Evolutionary conservation across 2,329 filamentous ascomycete species (phyloP).

Genomic region (Escovopsis sp.): DNA sequence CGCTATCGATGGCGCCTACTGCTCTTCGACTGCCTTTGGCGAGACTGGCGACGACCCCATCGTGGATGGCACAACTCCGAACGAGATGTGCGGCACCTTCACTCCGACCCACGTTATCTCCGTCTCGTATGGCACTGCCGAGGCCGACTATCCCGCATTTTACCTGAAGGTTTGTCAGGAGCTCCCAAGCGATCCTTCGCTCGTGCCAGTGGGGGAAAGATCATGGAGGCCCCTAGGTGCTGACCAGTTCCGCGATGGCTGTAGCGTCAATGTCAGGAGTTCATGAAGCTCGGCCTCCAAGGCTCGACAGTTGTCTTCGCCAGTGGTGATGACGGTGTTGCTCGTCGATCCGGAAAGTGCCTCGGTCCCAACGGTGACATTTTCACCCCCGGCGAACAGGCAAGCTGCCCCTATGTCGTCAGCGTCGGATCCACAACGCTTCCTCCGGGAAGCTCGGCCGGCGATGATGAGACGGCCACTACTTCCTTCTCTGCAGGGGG

Average conservation of each 20-base stretch:
- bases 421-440: conserved; percentile 33
- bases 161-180: conserved; percentile 24
- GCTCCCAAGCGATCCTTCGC: too few species aligned
- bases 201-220: too few species aligned
- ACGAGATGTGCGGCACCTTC: conserved; percentile 29
- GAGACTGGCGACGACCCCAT: conserved; percentile 23
- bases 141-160: conserved; percentile 29
- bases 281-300: conserved; percentile 39
- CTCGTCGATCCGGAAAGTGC: conserved; percentile 6
- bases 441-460: conserved; percentile 1
- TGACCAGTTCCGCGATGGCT: neutral
- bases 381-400: conserved; percentile 33
- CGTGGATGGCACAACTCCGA: conserved; percentile 24
- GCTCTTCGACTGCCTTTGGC: conserved; percentile 15
- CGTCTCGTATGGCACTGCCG: conserved; percentile 37
- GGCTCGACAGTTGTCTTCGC: conserved; percentile 34
- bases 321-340: conserved; percentile 9
- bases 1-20: conserved; percentile 30
- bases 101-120: conserved; percentile 35
- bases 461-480: conserved; percentile 7
- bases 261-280: conserved; percentile 37
- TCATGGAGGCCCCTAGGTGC: too few species aligned
- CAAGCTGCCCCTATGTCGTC: conserved; percentile 33
- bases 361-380: conserved; percentile 17
- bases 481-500: conserved; percentile 29